Base-by-base conservation (phyloP, 1,284 basidiomycete genomes). In the Pyrrhoderma noxium region DNA sequence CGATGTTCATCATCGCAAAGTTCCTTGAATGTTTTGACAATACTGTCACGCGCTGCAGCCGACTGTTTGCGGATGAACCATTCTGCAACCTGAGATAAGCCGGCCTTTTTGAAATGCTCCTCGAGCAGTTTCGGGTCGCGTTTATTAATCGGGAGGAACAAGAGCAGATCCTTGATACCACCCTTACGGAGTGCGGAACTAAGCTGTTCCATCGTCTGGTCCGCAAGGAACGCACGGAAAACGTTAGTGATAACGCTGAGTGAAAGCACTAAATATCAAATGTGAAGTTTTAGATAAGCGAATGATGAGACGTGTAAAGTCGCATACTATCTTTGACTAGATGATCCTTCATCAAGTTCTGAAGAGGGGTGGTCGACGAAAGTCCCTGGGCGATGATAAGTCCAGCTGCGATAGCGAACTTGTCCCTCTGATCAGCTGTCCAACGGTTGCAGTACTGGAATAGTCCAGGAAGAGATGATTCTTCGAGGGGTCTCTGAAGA, bases 401-500 rank as follows among this genome's bases (percentile, higher is more conserved):
- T 27, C 92, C 93, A 21, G 80, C 79, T 7, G 91, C 82, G 55
- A 85, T 75, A 22, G 89, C 81, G 50, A 97, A 74, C 72, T 93
- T 94, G 62, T 90, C 83, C 57, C 84, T 80, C 70, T 89, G 82
- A 19, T 70, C 73, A 13, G 76, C 65, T 3, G 81, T 69, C 91
- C 91, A 94, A 61, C 87, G 83, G 64, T 90, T 82, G 63, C 89
- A 80, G 65, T 96, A 96, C 65, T 95, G 92, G 56, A 98, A 71
- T 49, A 98, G 76, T 47, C 78, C 80, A 2, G 90, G 89, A 27
- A 98, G 76, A 53, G 90, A 80, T 39, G 76, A 80, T 65, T 86
- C 86, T 70, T 97, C 94, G 45, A 98, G 82, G 40, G 93, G 92
- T 67, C 87, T 92, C 71, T 97, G 94, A 60, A 98, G 87, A 75